phyloP scores from a whole-genome alignment of 1,139 yeast genomes.

The Geotrichum klebahnii region DNA sequence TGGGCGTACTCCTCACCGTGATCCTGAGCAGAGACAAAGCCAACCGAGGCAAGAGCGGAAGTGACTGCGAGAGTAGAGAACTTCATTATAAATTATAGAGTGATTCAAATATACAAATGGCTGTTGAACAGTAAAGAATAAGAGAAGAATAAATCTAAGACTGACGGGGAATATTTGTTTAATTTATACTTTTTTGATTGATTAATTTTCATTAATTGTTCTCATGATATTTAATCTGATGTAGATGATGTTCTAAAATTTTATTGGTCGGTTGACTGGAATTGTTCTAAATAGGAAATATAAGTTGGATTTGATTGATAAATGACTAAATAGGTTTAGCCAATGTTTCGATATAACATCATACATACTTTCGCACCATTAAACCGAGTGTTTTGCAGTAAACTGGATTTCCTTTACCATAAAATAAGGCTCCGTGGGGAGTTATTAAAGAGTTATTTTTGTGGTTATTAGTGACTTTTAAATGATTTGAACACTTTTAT shows the following conservation, averaged over 20 bases:
- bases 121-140: background rate
- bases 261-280: background rate
- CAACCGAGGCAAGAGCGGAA: conserved; percentile 28
- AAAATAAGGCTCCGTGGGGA: too few relatives aligned
- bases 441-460: too few relatives aligned
- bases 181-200: conserved; percentile 8
- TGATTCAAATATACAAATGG: background rate
- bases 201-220: background rate
- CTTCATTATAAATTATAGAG: conserved; percentile 12
- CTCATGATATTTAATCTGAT: conserved; percentile 8
- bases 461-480: too few relatives aligned
- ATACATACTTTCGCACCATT: background rate
- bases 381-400: too few relatives aligned
- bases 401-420: too few relatives aligned
- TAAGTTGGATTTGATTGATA: conserved; percentile 9
- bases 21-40: conserved; percentile 34
- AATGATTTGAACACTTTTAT: too few relatives aligned
- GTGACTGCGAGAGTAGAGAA: conserved; percentile 14
- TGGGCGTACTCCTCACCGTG: conserved; percentile 40
- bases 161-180: background rate
- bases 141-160: background rate
- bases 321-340: background rate
- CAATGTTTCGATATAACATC: background rate
- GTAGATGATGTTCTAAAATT: background rate
- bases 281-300: conserved; percentile 6